Evolutionary conservation across 2,329 filamentous ascomycete genomes (phyloP).

Genomic region (Knoxdaviesia capensis): DNA sequence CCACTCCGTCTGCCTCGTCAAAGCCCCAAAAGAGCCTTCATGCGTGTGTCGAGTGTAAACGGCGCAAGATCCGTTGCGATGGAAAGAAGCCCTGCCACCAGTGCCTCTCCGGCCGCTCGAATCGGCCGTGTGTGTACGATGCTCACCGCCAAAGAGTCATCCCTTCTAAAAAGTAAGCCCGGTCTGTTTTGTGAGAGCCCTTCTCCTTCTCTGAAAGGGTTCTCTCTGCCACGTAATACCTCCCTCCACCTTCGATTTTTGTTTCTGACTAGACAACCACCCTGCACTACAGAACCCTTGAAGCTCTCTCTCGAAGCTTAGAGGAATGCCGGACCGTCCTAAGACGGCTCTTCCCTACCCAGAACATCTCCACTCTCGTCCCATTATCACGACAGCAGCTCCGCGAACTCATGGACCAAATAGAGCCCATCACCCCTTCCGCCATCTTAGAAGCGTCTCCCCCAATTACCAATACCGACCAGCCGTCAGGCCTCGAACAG

Average conservation of each 20-base stretch:
- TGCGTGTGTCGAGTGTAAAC: conserved; percentile 58
- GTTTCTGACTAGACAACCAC: neutral
- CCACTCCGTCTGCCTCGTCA: no score
- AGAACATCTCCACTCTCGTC: conserved; percentile 28
- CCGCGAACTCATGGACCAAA: conserved; percentile 31
- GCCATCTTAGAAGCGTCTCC: conserved; percentile 30
- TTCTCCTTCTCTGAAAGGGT: no score
- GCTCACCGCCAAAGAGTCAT: conserved; percentile 60
- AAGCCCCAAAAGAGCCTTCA: conserved; percentile 12
- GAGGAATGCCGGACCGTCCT: conserved; percentile 46
- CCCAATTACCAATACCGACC: conserved; percentile 27
- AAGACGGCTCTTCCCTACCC: conserved; percentile 39
- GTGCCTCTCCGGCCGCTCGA: conserved; percentile 63
- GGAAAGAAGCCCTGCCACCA: conserved; percentile 66
- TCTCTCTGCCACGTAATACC: no score
- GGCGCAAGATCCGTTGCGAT: conserved; percentile 70
- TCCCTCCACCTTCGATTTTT: no score
- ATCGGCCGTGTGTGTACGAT: conserved; percentile 61
- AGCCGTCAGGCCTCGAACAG: conserved; percentile 38
- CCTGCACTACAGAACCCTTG: conserved; percentile 24
- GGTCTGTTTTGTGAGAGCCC: no score
- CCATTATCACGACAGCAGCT: conserved; percentile 38
- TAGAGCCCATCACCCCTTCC: conserved; percentile 16
- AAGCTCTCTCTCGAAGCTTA: conserved; percentile 41
- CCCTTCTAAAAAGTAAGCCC: conserved; percentile 53